These are phyloP conservation scores for Rhodotorula toruloides DNA, from an alignment of 768 basidiomycete genomes.

Conservation along the genomic window DNA sequence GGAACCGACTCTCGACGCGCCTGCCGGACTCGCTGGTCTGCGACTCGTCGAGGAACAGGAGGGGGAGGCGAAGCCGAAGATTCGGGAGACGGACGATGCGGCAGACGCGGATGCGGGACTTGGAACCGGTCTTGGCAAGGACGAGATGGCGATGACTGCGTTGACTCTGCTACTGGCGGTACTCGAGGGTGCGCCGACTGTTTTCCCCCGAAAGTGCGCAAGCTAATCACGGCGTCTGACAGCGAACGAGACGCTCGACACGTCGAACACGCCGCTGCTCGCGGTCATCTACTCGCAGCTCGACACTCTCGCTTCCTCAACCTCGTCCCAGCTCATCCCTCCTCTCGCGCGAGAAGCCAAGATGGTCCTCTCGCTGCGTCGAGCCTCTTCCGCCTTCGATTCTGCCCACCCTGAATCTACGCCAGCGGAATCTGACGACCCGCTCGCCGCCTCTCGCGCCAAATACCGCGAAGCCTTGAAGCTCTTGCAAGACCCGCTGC, in stretches of 20 bases:
- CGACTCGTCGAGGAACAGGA: conserved; percentile 38
- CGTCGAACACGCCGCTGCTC: conserved; percentile 57
- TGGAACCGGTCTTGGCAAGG: conserved; percentile 56
- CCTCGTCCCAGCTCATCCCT: conserved; percentile 54
- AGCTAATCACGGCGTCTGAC: background rate
- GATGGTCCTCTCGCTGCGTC: conserved; percentile 74
- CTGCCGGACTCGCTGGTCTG: conserved; percentile 29
- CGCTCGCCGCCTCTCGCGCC: conserved; percentile 52
- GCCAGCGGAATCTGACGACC: conserved; percentile 46
- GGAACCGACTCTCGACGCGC: too few species aligned
- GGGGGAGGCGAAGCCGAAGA: conserved; percentile 48
- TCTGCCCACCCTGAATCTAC: conserved; percentile 44
- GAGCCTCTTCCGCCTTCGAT: conserved; percentile 54
- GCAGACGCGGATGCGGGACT: conserved; percentile 51
- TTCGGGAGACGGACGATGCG: conserved; percentile 45
- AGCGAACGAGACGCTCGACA: conserved; percentile 43
- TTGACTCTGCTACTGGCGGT: conserved; percentile 74
- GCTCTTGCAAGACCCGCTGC: conserved; percentile 79
- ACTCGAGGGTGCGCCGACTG: conserved; percentile 63
- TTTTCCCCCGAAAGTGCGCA: background rate
- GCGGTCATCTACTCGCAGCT: conserved; percentile 66
- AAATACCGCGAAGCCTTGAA: conserved; percentile 81
- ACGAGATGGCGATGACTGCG: conserved; percentile 68
- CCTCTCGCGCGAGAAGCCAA: conserved; percentile 68
- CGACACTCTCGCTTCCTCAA: conserved; percentile 54